A percentile compares a stretch with the other conserved stretches of the same genome.
phyloP scores from a whole-genome alignment of 2,329 filamentous ascomycete genomes.

The Botrytis hyacinthi region DNA sequence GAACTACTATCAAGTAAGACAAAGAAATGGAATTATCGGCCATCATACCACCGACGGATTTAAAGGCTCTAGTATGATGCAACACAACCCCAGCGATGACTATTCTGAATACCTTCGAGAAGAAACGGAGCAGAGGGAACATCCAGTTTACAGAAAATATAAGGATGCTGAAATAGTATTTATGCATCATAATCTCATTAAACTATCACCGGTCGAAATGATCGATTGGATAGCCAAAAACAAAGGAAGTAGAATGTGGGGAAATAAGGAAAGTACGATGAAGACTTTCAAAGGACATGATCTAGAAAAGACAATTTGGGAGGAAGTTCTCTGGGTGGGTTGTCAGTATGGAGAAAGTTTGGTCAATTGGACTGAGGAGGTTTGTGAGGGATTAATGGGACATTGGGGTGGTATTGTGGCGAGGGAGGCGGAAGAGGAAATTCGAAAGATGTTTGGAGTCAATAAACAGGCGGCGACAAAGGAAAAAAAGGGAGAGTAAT shows the following conservation, averaged over 20 bases:
- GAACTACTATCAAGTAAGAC: slow-evolving; percentile 43
- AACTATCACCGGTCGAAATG: slow-evolving; percentile 15
- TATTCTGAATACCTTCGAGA: neutral
- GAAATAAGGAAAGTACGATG: neutral
- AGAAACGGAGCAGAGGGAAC: neutral
- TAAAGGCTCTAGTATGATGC: slow-evolving; percentile 9
- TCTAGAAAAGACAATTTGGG: slow-evolving; percentile 18
- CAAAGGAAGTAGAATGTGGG: slow-evolving; percentile 18
- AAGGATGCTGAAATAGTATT: neutral
- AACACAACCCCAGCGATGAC: slow-evolving; percentile 14
- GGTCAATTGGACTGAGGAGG: neutral
- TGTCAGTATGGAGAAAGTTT: slow-evolving; percentile 7
- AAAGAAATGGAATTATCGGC: slow-evolving; percentile 5
- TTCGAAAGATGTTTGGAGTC: neutral
- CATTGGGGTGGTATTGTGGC: slow-evolving; percentile 5
- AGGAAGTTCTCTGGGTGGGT: slow-evolving; percentile 15
- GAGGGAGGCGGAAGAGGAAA: neutral
- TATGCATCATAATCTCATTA: slow-evolving; percentile 20
- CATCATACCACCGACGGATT: neutral
- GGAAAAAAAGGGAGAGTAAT: neutral
- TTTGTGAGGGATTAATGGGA: slow-evolving; percentile 7
- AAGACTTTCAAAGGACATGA: slow-evolving; percentile 2
- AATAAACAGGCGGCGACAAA: neutral
- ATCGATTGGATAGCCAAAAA: slow-evolving; percentile 4
- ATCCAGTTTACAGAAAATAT: neutral